These are phyloP conservation scores for Fusarium tjaetaba DNA, from an alignment of 2,329 filamentous ascomycete genomes.

Conservation along the genomic window DNA sequence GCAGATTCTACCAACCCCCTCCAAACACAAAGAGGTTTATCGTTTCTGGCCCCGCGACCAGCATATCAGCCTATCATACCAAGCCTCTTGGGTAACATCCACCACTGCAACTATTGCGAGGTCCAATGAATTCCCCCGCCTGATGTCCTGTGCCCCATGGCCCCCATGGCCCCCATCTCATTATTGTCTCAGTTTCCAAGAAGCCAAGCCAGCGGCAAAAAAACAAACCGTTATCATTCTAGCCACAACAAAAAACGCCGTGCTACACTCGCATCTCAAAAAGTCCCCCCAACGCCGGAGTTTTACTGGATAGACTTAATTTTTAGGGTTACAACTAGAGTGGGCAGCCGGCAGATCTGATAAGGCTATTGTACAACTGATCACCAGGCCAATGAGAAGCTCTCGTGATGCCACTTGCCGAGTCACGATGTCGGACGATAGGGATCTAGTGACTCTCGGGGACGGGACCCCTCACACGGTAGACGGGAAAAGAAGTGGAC, in stretches of 20 bases:
- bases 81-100: neutral
- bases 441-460: constrained; percentile 14
- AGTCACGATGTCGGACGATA: constrained; percentile 25
- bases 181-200: neutral
- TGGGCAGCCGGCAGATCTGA: constrained; percentile 26
- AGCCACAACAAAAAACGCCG: neutral
- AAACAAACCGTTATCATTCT: neutral
- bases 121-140: neutral
- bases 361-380: constrained; percentile 16
- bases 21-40: neutral
- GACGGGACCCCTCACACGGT: too few species aligned
- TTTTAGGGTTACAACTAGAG: constrained; percentile 8
- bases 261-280: neutral
- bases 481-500: neutral
- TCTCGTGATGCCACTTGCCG: neutral
- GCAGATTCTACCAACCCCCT: neutral
- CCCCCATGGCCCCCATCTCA: too few species aligned
- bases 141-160: neutral
- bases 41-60: neutral
- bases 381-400: neutral
- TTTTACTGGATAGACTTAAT: neutral
- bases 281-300: neutral
- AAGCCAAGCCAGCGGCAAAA: neutral
- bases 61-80: neutral
- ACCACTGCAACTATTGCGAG: neutral